Conservation (phyloP, 805 yeast genomes). For the Priceomyces fermenticarens region DNA sequence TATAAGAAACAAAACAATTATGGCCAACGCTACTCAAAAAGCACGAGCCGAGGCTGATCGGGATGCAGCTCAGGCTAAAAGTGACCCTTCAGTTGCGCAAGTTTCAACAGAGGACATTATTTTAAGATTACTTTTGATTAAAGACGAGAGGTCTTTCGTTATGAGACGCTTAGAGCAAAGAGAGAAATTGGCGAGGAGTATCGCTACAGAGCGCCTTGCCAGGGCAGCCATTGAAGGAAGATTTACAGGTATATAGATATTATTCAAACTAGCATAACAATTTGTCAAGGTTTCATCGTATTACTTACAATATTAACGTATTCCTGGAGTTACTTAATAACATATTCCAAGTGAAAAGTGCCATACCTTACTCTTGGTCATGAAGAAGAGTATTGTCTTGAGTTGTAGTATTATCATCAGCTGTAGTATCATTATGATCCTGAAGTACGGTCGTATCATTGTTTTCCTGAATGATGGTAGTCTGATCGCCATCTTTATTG, state of each 20-base stretch:
- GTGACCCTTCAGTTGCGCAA: conserved; percentile 43
- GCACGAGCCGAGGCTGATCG: conserved; percentile 47
- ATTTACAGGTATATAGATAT: conserved; percentile 10
- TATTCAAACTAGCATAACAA: background rate
- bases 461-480: conserved; percentile 40
- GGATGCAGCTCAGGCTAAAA: conserved; percentile 39
- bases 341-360: background rate
- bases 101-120: conserved; percentile 62
- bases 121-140: conserved; percentile 65
- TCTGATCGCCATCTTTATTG: conserved; percentile 14
- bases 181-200: conserved; percentile 53
- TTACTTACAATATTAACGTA: background rate
- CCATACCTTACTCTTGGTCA: conserved; percentile 8
- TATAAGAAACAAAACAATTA: conserved; percentile 62
- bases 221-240: conserved; percentile 45
- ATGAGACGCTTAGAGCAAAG: conserved; percentile 58
- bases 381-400: conserved; percentile 21
- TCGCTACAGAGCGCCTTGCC: conserved; percentile 52
- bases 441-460: conserved; percentile 48
- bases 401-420: conserved; percentile 36
- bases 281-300: background rate
- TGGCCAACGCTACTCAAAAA: conserved; percentile 66
- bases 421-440: conserved; percentile 48
- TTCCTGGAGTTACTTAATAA: background rate
- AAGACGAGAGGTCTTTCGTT: conserved; percentile 60